Evolutionary conservation across 768 basidiomycete species (phyloP), one percentile per base, ranked within the genome.

Genomic region (Sarcodon aspratus): DNA sequence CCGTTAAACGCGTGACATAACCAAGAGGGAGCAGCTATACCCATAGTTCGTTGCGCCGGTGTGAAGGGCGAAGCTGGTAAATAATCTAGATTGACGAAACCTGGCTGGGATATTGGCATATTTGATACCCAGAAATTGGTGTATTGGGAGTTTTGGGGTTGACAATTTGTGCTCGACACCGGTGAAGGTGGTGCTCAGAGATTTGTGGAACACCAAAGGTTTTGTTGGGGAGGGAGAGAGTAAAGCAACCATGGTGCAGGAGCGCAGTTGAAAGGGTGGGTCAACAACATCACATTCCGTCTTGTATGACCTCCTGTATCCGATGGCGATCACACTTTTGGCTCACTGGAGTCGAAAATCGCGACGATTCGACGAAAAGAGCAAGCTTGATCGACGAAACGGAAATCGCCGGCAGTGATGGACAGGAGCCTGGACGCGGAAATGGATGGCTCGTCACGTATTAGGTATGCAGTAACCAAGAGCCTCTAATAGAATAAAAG

Each of bases 51-150:
- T 74, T 54, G 82, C 80, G 55, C 85, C 79, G 7, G 79, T 78
- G 40, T 69, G 61, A 8, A 71, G 60, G 27, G 78, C 74, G 55
- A 85, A 84, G 5, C 73, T 64, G 9, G 73, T 72, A 57, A 67
- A 75, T 32, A 87, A 67, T 50, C 68, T 70, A 1, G 86, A 87
- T 63, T 83, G 84, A 47, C 84, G 78, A 59, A 88, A 89, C 44
- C 86, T 81, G 35, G 77, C 79, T 21, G 83, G 82, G 11, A 87
- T 70, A 17, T 69, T 69, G 18, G 82, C 86, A 55, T 87, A 89
- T 66, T 85, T 85, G 58, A 89, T 80, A 36, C 86, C 86, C 17
- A 78, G 75, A 56, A 78, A 89, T 58, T 87, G 85, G 56, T 82
- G 78, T 52, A 89, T 70, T 10, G 70, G 73, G 0, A 66, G 59